Conservation (phyloP, 1,139 yeast genomes). For the Candida pseudocylindracea region DNA sequence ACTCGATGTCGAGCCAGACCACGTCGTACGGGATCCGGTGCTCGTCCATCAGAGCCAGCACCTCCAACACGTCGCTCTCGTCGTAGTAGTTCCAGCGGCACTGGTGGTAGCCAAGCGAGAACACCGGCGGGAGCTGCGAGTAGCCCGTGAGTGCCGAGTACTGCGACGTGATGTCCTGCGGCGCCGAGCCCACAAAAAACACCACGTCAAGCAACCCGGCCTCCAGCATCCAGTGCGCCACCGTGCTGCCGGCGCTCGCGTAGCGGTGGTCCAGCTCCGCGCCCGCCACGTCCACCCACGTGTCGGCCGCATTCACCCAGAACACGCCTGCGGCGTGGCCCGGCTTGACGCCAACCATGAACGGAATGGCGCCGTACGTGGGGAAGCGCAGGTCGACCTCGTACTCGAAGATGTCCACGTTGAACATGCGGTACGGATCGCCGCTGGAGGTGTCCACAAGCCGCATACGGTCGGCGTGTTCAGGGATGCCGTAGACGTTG, state of each 20-base stretch:
- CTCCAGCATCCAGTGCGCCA: constrained; percentile 88
- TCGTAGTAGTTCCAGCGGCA: constrained; percentile 96
- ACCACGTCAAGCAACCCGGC: constrained; percentile 64
- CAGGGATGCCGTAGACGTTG: constrained; percentile 81
- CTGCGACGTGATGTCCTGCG: constrained; percentile 32
- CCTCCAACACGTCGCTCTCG: constrained; percentile 58
- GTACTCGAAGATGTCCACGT: constrained; percentile 90
- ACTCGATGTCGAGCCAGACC: constrained; percentile 91
- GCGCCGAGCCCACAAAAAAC: constrained; percentile 39
- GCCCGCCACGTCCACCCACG: constrained; percentile 56
- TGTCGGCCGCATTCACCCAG: constrained; percentile 89
- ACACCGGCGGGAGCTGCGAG: constrained; percentile 52
- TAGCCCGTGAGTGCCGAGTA: constrained; percentile 64
- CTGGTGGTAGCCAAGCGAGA: constrained; percentile 81
- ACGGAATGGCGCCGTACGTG: constrained; percentile 90
- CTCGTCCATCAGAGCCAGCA: constrained; percentile 48
- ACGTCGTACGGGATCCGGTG: constrained; percentile 69
- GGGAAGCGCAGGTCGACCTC: constrained; percentile 65
- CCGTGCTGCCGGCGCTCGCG: constrained; percentile 7
- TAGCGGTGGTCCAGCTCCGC: constrained; percentile 1
- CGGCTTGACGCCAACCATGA: constrained; percentile 47
- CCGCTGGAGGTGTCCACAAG: constrained; percentile 43
- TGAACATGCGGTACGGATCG: constrained; percentile 63
- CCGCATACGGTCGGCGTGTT: constrained; percentile 68
- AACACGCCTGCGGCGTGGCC: constrained; percentile 51